Evolutionary conservation across 169 alveolate genomes (phyloP).

Genomic region (Cryptosporidium andersoni): DNA sequence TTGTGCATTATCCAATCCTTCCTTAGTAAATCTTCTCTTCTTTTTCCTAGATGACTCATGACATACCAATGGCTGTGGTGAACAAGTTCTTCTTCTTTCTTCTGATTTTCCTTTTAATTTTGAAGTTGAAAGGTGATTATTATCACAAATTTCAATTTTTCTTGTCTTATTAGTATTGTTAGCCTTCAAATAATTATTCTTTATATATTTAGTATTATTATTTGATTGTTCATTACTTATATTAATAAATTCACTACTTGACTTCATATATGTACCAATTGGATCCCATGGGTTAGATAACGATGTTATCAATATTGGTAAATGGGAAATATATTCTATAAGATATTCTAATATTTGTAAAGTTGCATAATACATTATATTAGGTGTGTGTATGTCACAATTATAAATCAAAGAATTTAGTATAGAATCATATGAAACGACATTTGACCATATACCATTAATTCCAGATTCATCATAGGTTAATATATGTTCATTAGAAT

Average conservation of each 20-base stretch:
- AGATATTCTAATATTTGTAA: conserved; percentile 14
- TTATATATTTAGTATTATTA: background rate
- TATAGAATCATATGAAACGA: conserved; percentile 28
- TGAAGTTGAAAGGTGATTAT: background rate
- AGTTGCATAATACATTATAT: conserved; percentile 42
- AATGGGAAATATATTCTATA: conserved; percentile 35
- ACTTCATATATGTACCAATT: background rate
- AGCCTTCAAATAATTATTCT: background rate
- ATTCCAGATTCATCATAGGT: conserved; percentile 47
- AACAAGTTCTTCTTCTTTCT: conserved; percentile 54
- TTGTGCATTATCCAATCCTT: conserved; percentile 25
- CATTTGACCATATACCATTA: conserved; percentile 29
- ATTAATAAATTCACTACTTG: background rate
- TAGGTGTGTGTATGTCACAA: conserved; percentile 40
- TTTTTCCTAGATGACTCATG: conserved; percentile 44
- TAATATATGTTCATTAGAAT: background rate
- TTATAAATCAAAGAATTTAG: conserved; percentile 43
- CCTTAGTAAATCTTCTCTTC: conserved; percentile 67
- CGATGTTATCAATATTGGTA: conserved; percentile 9
- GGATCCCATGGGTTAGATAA: conserved; percentile 45
- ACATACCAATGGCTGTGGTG: conserved; percentile 33
- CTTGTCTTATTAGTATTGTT: background rate
- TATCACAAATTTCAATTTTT: background rate
- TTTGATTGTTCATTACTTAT: background rate
- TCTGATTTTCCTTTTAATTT: conserved; percentile 12